A percentile compares a stretch with the other conserved stretches of the same genome.
phyloP scores from a whole-genome alignment of 768 basidiomycete species.

The Pisolithus tinctorius region DNA sequence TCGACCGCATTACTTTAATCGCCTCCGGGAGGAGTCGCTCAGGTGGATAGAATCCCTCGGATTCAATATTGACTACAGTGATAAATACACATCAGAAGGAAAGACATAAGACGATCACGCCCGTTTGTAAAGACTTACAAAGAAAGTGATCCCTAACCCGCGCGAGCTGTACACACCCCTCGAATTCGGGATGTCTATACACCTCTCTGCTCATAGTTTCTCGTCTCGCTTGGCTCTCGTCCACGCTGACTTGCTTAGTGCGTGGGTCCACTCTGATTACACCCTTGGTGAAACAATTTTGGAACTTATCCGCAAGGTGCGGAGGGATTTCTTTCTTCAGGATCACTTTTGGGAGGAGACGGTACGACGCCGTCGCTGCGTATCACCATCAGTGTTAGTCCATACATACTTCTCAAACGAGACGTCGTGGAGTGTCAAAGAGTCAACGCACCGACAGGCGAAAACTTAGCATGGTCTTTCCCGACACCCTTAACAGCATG shows the following conservation, averaged over 20 bases:
- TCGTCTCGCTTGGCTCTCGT: conserved; percentile 59
- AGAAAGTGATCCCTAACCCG: conserved; percentile 90
- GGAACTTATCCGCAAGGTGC: conserved; percentile 74
- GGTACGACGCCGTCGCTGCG: conserved; percentile 90
- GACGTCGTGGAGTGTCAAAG: background rate
- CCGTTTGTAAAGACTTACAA: conserved; percentile 47
- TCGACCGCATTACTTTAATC: conserved; percentile 73
- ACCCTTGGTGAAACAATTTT: conserved; percentile 80
- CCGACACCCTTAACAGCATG: conserved; percentile 92
- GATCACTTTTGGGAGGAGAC: conserved; percentile 78
- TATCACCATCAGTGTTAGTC: background rate
- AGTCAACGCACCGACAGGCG: conserved; percentile 70
- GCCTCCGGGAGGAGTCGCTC: conserved; percentile 78
- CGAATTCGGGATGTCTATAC: conserved; percentile 85
- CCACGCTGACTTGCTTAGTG: conserved; percentile 56
- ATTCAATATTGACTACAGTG: conserved; percentile 76
- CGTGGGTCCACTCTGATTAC: conserved; percentile 59
- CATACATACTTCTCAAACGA: background rate
- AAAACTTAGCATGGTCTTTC: conserved; percentile 95
- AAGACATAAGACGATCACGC: background rate
- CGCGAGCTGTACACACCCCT: conserved; percentile 72
- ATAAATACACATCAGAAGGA: background rate
- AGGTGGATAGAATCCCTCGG: conserved; percentile 83
- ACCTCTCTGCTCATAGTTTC: conserved; percentile 93
- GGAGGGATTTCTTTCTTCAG: conserved; percentile 66